These are phyloP conservation scores for Lindgomyces ingoldianus DNA, from an alignment of 495 filamentous ascomycete genomes.

Conservation along the genomic window DNA sequence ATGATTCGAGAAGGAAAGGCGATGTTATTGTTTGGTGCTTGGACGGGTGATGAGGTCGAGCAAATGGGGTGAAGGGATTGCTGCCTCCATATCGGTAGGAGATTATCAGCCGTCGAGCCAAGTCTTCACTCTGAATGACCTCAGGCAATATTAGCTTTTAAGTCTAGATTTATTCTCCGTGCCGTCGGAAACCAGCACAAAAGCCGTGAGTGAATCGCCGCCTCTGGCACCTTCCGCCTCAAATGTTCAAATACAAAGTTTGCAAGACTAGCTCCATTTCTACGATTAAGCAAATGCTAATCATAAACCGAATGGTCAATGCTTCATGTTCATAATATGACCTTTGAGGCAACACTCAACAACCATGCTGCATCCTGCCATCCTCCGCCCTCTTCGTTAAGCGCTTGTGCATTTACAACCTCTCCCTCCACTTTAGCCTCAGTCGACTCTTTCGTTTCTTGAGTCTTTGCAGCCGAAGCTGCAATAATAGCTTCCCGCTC, in stretches of 20 bases:
- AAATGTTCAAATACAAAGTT: no score
- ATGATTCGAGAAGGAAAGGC: slow-evolving; percentile 83
- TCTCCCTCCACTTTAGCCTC: slow-evolving; percentile 39
- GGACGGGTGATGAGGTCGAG: slow-evolving; percentile 34
- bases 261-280: no score
- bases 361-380: slow-evolving; percentile 90
- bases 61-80: no score
- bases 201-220: no score
- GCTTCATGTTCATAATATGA: slow-evolving; percentile 54
- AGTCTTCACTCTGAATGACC: no score
- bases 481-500: slow-evolving; percentile 38
- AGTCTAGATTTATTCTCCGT: no score
- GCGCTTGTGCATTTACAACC: slow-evolving; percentile 18
- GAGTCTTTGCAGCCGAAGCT: slow-evolving; percentile 24
- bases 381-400: slow-evolving; percentile 52
- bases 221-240: no score
- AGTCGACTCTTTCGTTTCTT: slow-evolving; percentile 19
- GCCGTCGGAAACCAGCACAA: no score
- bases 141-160: no score
- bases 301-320: background rate
- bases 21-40: slow-evolving; percentile 80
- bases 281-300: slow-evolving; percentile 10
- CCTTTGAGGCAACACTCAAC: slow-evolving; percentile 71
- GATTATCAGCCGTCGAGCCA: no score
- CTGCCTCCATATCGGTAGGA: no score